Conservation (phyloP, 2,329 filamentous ascomycete species). For the Xylogone sp. region DNA sequence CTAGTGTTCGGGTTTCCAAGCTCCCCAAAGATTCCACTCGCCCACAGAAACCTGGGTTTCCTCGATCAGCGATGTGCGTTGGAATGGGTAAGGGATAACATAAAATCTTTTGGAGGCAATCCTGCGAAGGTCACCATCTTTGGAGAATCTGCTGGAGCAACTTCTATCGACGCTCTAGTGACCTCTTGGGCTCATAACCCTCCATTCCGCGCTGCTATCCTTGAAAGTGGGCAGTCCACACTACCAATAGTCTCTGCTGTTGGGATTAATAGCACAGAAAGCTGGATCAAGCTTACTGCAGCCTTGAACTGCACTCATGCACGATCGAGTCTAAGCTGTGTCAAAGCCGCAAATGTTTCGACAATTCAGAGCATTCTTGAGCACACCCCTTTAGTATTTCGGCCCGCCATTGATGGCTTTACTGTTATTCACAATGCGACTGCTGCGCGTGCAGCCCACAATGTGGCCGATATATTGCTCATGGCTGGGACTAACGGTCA, state of each 20-base stretch:
- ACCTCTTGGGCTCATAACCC: constrained; percentile 1
- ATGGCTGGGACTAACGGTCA: not conserved
- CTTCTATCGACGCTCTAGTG: constrained; percentile 1
- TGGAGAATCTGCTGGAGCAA: constrained; percentile 52
- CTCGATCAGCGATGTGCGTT: constrained; percentile 49
- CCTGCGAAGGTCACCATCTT: constrained; percentile 47
- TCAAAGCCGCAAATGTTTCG: not conserved
- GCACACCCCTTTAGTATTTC: not conserved
- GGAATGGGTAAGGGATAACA: constrained; percentile 49
- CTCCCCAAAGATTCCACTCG: constrained; percentile 37
- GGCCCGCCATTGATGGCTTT: not conserved
- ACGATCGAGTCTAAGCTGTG: not conserved
- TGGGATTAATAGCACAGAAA: not conserved
- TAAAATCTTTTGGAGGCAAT: constrained; percentile 49
- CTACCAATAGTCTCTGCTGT: not conserved
- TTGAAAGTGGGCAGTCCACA: not conserved
- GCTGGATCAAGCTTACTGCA: not conserved
- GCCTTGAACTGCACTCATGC: not conserved
- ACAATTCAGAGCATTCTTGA: not conserved
- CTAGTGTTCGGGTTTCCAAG: constrained; percentile 45
- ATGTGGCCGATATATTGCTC: not conserved
- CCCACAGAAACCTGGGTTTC: constrained; percentile 44
- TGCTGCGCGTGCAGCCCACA: not conserved
- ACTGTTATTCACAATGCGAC: not conserved
- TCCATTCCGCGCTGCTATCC: constrained; percentile 9